Base-by-base conservation (phyloP, 164 flowering plant genomes). In the Chimonanthus praecox region DNA sequence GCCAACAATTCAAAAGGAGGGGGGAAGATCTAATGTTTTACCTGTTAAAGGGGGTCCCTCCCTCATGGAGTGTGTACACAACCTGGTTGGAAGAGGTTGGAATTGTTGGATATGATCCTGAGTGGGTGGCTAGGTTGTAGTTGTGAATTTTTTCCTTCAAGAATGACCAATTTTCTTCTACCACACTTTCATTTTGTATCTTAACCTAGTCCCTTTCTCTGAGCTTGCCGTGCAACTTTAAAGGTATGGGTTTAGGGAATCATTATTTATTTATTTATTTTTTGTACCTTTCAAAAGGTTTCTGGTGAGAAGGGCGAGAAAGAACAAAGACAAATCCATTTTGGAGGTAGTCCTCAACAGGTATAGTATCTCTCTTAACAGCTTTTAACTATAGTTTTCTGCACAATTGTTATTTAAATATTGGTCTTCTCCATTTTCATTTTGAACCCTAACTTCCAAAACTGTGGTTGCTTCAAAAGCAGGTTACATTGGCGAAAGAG, bases 401-500 rank as follows among this genome's bases (percentile, higher is more conserved):
- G n/a, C 43, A 4, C 9, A 20, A 46, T 47, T 43, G 4, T 72
- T 47, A 33, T 13, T 72, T 4, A 72, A 21, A 21, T 8, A 8
- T 11, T 54, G 67, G 33, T 18, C 9, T 16, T n/a, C 20, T 44
- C 64, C 49, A 13, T 16, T 2, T 6, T 54, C 20, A 3, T 73
- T 18, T 10, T 46, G 49, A 13, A n/a, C 20, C 44, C 73, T 11
- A 11, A 33, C 45, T n/a, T 7, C 11, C 33, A 11, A 46, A n/a
- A 47, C 20, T 71, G 15, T 71, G 13, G 60, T 13, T 72, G 75
- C 75, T 43, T 6, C 18, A 69, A 70, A 71, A 70, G 54, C 87
- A 93, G 98, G 97, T 91, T 16, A 89, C 90, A 63, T 73, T 83
- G 76, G 98, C 98, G 47, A 91, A 82, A 75, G 85, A 85, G 76